Percentiles rank a stretch among this genome's conserved stretches.
Conservation (phyloP, 2,329 filamentous ascomycete species). For the Sporothrix curviconia region DNA sequence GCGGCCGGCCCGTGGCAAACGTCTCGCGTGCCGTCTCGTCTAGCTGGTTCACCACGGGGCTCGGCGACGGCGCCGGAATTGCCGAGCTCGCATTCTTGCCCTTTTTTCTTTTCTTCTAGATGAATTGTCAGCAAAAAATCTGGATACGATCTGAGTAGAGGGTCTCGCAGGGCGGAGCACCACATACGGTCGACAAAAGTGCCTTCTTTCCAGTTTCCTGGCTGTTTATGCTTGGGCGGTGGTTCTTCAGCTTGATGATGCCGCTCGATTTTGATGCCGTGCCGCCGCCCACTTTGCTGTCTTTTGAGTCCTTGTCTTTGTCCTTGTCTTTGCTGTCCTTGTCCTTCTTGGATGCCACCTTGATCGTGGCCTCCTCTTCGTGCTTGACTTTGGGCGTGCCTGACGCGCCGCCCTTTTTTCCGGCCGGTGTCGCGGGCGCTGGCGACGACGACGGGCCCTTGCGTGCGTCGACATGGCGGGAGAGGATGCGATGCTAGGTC, state of each 20-base stretch:
- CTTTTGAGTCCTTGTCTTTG: slow-evolving; percentile 26
- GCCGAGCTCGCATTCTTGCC: slow-evolving; percentile 35
- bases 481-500: too few species aligned
- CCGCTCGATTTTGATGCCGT: slow-evolving; percentile 32
- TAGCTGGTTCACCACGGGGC: slow-evolving; percentile 58
- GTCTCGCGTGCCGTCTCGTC: slow-evolving; percentile 71
- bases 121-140: background rate
- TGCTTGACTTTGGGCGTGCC: slow-evolving; percentile 31
- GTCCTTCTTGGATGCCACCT: slow-evolving; percentile 54
- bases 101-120: slow-evolving; percentile 53
- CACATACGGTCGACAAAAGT: slow-evolving; percentile 54
- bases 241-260: slow-evolving; percentile 56
- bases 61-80: slow-evolving; percentile 41
- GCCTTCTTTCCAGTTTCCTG: slow-evolving; percentile 67
- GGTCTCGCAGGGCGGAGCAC: background rate
- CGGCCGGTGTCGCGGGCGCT: slow-evolving; percentile 14
- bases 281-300: background rate
- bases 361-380: slow-evolving; percentile 55
- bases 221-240: slow-evolving; percentile 55
- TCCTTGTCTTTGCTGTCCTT: slow-evolving; percentile 26
- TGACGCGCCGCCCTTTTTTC: slow-evolving; percentile 12
- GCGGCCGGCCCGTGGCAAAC: slow-evolving; percentile 73
- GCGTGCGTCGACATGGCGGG: slow-evolving; percentile 25
- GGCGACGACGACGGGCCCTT: slow-evolving; percentile 25
- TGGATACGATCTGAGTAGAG: too few species aligned